A percentile compares a stretch with the other conserved stretches of the same genome.
Evolutionary conservation across 2,329 filamentous ascomycete species (phyloP).

Genomic region (Aspergillus costaricaensis): DNA sequence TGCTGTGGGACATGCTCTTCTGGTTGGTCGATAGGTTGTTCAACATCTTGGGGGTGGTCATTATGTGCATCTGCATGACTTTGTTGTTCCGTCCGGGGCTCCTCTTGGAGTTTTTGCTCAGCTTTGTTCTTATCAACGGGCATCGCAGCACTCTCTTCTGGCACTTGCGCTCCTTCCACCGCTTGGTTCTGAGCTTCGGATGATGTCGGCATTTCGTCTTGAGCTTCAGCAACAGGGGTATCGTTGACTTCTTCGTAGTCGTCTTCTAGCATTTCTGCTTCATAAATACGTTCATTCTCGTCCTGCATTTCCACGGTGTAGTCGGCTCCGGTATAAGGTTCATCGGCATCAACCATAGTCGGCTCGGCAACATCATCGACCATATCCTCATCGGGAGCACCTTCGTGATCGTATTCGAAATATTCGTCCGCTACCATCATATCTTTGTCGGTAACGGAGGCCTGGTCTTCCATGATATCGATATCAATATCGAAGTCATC

Average conservation of each 20-base stretch:
- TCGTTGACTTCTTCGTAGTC: conserved; percentile 41
- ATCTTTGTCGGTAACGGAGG: conserved; percentile 58
- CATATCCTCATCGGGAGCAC: conserved; percentile 49
- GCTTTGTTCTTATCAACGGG: background rate
- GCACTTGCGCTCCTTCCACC: background rate
- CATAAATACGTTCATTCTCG: conserved; percentile 33
- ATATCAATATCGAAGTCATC: conserved; percentile 63
- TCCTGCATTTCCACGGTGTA: conserved; percentile 35
- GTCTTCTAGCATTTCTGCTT: conserved; percentile 45
- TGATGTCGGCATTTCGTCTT: conserved; percentile 13
- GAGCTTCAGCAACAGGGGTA: conserved; percentile 28
- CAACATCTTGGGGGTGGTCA: background rate
- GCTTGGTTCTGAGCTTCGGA: conserved; percentile 13
- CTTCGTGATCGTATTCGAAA: conserved; percentile 34
- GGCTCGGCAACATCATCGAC: conserved; percentile 46
- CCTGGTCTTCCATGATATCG: conserved; percentile 58
- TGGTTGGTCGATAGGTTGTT: conserved; percentile 14
- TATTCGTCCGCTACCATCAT: conserved; percentile 46
- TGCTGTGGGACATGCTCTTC: conserved; percentile 12
- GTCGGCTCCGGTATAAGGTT: conserved; percentile 29
- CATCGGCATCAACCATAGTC: conserved; percentile 41
- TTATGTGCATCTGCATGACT: conserved; percentile 5
- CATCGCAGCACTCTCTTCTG: background rate
- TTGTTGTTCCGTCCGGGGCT: conserved; percentile 6
- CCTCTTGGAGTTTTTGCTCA: background rate